These are phyloP conservation scores for Podaxis sp. DNA, from an alignment of 768 basidiomycete species.

Conservation along the genomic window DNA sequence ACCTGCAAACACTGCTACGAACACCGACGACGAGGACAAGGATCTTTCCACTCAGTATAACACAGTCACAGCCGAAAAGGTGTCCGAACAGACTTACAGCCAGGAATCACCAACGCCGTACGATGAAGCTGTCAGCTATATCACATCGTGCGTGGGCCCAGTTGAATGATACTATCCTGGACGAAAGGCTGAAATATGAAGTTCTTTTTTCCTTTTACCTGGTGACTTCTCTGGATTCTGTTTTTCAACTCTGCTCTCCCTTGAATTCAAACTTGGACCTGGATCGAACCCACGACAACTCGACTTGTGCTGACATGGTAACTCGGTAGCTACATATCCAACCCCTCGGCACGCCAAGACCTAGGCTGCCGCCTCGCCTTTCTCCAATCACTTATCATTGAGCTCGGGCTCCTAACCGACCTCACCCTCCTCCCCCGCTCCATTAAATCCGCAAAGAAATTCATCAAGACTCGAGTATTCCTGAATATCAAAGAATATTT, in stretches of 20 bases:
- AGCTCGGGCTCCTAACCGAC: constrained; percentile 61
- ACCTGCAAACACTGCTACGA: neutral
- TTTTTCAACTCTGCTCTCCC: neutral
- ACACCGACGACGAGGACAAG: constrained; percentile 19
- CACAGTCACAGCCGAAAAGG: constrained; percentile 34
- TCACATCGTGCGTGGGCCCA: constrained; percentile 53
- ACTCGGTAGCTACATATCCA: constrained; percentile 49
- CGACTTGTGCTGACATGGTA: neutral
- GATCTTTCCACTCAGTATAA: constrained; percentile 45
- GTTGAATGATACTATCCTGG: constrained; percentile 6
- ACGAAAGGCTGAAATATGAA: constrained; percentile 3
- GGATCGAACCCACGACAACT: neutral
- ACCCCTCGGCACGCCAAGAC: constrained; percentile 42
- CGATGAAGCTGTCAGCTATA: constrained; percentile 59
- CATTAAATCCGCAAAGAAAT: constrained; percentile 64
- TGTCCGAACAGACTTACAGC: constrained; percentile 23
- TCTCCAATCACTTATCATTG: constrained; percentile 73
- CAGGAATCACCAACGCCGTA: constrained; percentile 37
- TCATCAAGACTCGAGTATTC: constrained; percentile 66
- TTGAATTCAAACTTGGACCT: neutral
- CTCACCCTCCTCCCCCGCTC: constrained; percentile 50
- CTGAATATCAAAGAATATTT: constrained; percentile 76
- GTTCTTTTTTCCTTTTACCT: neutral
- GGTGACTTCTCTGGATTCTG: too few species aligned
- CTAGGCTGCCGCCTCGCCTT: constrained; percentile 54